A percentile compares a stretch with the other conserved stretches of the same genome.
Evolutionary conservation across 331 rosid genomes (phyloP).

Genomic region (Ulmus americana): DNA sequence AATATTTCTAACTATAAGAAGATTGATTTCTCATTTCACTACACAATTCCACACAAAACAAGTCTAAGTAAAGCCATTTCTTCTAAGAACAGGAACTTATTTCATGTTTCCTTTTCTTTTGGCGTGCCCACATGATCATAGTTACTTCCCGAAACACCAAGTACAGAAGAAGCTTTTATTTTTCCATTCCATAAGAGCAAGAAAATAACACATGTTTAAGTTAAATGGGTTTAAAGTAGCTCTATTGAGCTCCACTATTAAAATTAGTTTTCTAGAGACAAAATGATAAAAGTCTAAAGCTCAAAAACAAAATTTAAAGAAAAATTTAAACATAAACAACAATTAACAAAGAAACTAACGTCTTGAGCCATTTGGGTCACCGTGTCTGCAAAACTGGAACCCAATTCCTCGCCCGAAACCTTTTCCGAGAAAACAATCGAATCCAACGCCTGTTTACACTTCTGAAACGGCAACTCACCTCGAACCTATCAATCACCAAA

Average conservation of each 20-base stretch:
- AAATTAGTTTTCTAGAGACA: too few relatives aligned
- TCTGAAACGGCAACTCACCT: constrained; percentile 82
- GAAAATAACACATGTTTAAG: neutral
- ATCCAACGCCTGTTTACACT: constrained; percentile 80
- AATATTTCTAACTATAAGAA: neutral
- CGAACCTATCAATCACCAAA: constrained; percentile 54
- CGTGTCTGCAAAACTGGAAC: constrained; percentile 80
- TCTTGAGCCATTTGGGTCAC: constrained; percentile 94
- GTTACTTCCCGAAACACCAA: neutral
- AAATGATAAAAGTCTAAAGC: neutral
- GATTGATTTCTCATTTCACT: neutral
- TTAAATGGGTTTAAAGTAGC: too few relatives aligned
- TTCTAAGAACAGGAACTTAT: neutral
- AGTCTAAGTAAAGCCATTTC: neutral
- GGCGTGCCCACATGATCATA: neutral
- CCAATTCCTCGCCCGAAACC: constrained; percentile 50
- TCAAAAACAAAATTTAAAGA: neutral
- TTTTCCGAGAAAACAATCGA: constrained; percentile 57
- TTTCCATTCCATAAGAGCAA: neutral
- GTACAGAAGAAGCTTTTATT: neutral
- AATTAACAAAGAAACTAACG: constrained; percentile 44
- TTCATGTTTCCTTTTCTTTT: neutral
- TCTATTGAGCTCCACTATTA: too few relatives aligned
- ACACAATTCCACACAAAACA: neutral
- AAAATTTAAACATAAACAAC: constrained; percentile 1